Base-by-base conservation (phyloP, 176 grass and related monocot genomes). In the Neostapfia colusana region DNA sequence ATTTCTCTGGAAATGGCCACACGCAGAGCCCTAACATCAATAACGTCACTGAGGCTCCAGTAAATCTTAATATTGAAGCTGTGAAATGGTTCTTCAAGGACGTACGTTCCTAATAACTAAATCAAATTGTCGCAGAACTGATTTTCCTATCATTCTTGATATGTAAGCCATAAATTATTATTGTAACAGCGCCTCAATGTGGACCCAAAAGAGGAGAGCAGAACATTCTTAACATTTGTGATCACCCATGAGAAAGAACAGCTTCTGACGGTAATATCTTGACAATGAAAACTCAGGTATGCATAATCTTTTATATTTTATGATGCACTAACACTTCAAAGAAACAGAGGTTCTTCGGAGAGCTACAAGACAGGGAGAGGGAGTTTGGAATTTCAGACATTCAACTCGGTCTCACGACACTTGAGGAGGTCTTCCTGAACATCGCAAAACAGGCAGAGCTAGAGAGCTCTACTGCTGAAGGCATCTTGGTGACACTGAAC, bases 381-480 rank as follows among this genome's bases (percentile, higher is more conserved):
- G 91, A 95, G 79, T 92, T 99, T 13, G 89, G 89, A 67, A 92
- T 99, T 77, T 92, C 89, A 28, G 95, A 98, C 48, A 92, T 95
- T 82, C 95, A 98, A 79, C 95, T 98, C 0, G 89, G 95, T 57
- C 82, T 98, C 39, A 92, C 95, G 0, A 98, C 95, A 48, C 89
- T 98, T 2, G 95, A 98, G 81, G 95, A 98, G 82, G 95, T 98
- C 15, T 98, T 98, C 79, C 80, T 98, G 68, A 94, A 94, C 39
- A 95, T 98, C 12, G 95, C 95, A 80, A 95, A 95, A 75, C 82
- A 88, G 74, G 91, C 95, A 18, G 95, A 98, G 70, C 56, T 98
- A 63, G 91, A 98, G 74, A 98, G 87, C 70, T 85, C 91, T 14
- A 84, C 89, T 36, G 87, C 91, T 27, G 95, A 98, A 81, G 91